Evolutionary conservation across 176 grass and related monocot species (phyloP), one percentile per base, ranked within the genome.

Genomic region (Avena eriantha): DNA sequence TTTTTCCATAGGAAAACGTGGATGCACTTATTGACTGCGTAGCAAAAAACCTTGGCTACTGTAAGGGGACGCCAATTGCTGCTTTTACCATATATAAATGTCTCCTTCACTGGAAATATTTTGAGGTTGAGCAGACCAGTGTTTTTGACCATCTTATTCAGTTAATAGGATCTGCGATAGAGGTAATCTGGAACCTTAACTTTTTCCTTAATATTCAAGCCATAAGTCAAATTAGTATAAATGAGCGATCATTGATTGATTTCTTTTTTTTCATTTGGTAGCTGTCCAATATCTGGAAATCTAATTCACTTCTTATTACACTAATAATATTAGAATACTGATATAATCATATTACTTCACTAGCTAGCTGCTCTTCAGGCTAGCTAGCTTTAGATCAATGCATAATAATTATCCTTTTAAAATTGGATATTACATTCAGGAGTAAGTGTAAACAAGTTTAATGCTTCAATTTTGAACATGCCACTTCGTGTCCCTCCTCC

Each of bases 111-210:
- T 99, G 97, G 97, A 99, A 99, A 86, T 99, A 92, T 72, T 99
- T 99, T 56, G 97, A 99, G 86, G 94, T 92, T 41, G 97, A 99
- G 59, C 96, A 89, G 86, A 94, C 97, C 19, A 94, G 87, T 78
- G 97, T 99, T 75, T 99, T 99, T 94, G 97, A 99, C 78, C 87
- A 92, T 79, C 94, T 99, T 82, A 94, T 99, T 82, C 94, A 99
- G 87, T 88, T 96, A 86, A 96, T 99, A 75, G 97, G 97, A 70
- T 96, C 97, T 86, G 88, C 94, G 74, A 96, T 99, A 73, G 88
- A 98, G 93, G 97, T 99, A 93, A 89, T 82, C 65, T 76, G 57
- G 46, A 90, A 60, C 76, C 70, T 61, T 33, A n/a, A 72, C 49
- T 85, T 72, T 73, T 35, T 48, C 84, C 54, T 73, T 79, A 48